Base-by-base conservation (phyloP, 768 basidiomycete genomes). In the Lentinula edodes region DNA sequence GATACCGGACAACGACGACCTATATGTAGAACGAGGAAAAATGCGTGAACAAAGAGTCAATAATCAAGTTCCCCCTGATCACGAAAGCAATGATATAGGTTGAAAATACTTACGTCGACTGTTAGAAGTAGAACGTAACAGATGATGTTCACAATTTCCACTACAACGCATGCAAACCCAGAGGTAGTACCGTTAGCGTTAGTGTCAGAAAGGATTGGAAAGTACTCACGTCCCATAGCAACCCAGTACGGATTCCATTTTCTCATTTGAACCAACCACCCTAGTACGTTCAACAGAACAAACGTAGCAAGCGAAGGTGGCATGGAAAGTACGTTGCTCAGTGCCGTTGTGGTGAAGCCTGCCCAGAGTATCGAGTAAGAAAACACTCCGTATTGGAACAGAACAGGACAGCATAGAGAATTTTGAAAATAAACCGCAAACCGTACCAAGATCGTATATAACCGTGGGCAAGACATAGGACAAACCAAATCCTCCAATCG, bases 261-360 rank as follows among this genome's bases (percentile, higher is more conserved):
- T n/a, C 62, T 61, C 12, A 5, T 52, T 46, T 66, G 56, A n/a
- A 68, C 65, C 34, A 67, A 45, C 62, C 62, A 65, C n/a, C 64
- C 62, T 9, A 65, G 52, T 7, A 32, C 42, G 43, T 60, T 63
- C 20, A 68, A 59, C 43, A 68, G 53, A 23, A 64, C 38, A 41
- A 68, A 68, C 32, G 66, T 45, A 7, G 63, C 56, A 23, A 68
- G 61, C 3, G 66, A 68, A 15, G 67, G 67, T 7, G 67, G 67
- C 67, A 68, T 68, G 4, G 67, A 61, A 18, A 67, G 65, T 8
- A 68, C 67, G 55, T 68, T 68, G 64, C 62, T 62, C 62, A 68
- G 57, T 16, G 64, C 64, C 0, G 67, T 65, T 52, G 63, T 63
- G 41, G 66, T 65, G 54, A 67, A 68, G 8, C 67, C 67, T 68